These are phyloP conservation scores for Sporothrix pallida DNA, from an alignment of 2,329 filamentous ascomycete species.

Conservation along the genomic window DNA sequence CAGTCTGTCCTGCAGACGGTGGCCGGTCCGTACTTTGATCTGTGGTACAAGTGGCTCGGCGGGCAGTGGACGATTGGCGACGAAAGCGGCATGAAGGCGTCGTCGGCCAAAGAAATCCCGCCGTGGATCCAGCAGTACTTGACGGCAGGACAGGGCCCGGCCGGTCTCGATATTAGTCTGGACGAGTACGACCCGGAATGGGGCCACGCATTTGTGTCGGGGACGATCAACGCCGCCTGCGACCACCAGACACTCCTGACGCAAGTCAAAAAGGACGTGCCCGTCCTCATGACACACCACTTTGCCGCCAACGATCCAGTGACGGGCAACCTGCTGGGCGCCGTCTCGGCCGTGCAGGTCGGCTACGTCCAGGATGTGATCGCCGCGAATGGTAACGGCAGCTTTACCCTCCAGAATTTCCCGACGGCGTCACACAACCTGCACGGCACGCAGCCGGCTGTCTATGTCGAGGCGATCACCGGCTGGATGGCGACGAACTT, in stretches of 20 bases:
- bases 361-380: slow-evolving; percentile 20
- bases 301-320: slow-evolving; percentile 16
- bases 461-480: slow-evolving; percentile 19
- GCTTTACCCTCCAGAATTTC: slow-evolving; percentile 2
- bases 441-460: slow-evolving; percentile 17
- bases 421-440: slow-evolving; percentile 13
- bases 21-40: slow-evolving; percentile 11
- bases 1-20: slow-evolving; percentile 19
- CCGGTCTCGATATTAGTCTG: not conserved
- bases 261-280: not conserved
- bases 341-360: slow-evolving; percentile 16
- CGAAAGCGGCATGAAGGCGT: slow-evolving; percentile 1
- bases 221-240: not conserved
- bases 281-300: slow-evolving; percentile 13
- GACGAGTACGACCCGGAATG: slow-evolving; percentile 19
- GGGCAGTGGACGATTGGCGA: slow-evolving; percentile 21
- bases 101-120: not conserved
- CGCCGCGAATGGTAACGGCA: slow-evolving; percentile 17
- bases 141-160: not conserved
- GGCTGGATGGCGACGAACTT: slow-evolving; percentile 14
- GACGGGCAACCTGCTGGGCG: not conserved
- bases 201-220: slow-evolving; percentile 9
- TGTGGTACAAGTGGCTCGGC: slow-evolving; percentile 23
- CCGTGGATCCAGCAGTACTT: slow-evolving; percentile 26
- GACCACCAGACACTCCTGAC: slow-evolving; percentile 11